Percentiles rank a stretch among this genome's conserved stretches.
These are phyloP conservation scores for Ocimum tenuiflorum DNA, from an alignment of 257 asterid species.

Conservation along the genomic window DNA sequence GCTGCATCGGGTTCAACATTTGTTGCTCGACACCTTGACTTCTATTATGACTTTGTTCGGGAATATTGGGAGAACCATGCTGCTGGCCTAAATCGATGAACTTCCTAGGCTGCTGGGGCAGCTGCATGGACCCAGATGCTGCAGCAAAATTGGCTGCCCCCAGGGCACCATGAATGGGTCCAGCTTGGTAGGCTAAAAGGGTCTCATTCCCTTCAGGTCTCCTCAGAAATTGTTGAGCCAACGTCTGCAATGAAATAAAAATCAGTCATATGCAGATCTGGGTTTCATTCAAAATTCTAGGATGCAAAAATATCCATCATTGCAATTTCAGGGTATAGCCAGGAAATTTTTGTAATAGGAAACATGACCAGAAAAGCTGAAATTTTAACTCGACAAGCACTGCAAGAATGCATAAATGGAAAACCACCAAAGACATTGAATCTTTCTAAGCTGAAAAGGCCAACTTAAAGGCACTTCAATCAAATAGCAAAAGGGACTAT, in stretches of 20 bases:
- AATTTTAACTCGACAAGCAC: neutral
- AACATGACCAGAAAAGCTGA: neutral
- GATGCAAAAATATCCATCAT: neutral
- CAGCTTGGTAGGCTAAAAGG: constrained; percentile 69
- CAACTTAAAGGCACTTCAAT: neutral
- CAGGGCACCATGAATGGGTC: constrained; percentile 51
- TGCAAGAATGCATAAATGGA: neutral
- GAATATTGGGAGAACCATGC: constrained; percentile 53
- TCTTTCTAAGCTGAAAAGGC: neutral
- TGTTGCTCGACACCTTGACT: constrained; percentile 79
- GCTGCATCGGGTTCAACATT: constrained; percentile 63
- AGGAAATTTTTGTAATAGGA: too few relatives aligned
- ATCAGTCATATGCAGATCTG: neutral
- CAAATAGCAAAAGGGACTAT: neutral
- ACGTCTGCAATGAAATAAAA: constrained; percentile 39
- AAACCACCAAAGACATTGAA: neutral
- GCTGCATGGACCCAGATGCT: constrained; percentile 62
- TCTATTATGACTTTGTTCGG: constrained; percentile 67
- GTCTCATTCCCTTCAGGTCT: constrained; percentile 86
- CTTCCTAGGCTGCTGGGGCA: constrained; percentile 72
- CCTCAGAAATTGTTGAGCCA: constrained; percentile 71
- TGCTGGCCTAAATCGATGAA: constrained; percentile 68
- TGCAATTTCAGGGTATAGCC: too few relatives aligned
- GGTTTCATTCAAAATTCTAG: constrained; percentile 1
- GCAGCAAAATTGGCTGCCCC: constrained; percentile 59